Conservation (phyloP, 139 green algal species). For the Cymbomonas tetramitiformis region DNA sequence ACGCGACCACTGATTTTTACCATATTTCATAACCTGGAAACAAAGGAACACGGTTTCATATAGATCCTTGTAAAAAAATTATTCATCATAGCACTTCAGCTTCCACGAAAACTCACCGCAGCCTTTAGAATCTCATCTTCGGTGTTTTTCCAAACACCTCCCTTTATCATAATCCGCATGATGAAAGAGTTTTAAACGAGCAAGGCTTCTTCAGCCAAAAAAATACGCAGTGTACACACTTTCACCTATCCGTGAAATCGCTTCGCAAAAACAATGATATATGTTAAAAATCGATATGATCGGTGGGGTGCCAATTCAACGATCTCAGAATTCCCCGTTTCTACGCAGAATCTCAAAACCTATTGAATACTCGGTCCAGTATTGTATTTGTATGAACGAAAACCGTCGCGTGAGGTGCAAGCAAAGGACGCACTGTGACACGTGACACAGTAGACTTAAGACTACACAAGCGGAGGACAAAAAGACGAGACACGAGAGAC, state of each 20-base stretch:
- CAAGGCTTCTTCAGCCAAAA: background rate
- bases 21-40: conserved; percentile 98
- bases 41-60: no score
- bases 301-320: background rate
- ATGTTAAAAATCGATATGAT: background rate
- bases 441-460: no score
- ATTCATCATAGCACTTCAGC: no score
- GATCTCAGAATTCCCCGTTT: background rate
- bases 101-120: no score
- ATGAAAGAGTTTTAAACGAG: conserved; percentile 15
- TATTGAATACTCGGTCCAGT: background rate
- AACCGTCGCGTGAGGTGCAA: background rate
- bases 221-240: background rate
- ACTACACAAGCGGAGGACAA: no score
- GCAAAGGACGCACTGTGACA: no score
- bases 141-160: conserved; percentile 98
- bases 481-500: no score
- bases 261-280: background rate
- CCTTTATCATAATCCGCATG: conserved; percentile 85
- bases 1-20: conserved; percentile 41
- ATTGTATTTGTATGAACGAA: background rate
- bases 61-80: no score
- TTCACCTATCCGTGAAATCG: background rate
- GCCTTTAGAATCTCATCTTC: conserved; percentile 99
- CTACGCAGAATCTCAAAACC: background rate